Evolutionary conservation across 2,329 filamentous ascomycete species (phyloP).

Genomic region (Calonectria pauciramosa): DNA sequence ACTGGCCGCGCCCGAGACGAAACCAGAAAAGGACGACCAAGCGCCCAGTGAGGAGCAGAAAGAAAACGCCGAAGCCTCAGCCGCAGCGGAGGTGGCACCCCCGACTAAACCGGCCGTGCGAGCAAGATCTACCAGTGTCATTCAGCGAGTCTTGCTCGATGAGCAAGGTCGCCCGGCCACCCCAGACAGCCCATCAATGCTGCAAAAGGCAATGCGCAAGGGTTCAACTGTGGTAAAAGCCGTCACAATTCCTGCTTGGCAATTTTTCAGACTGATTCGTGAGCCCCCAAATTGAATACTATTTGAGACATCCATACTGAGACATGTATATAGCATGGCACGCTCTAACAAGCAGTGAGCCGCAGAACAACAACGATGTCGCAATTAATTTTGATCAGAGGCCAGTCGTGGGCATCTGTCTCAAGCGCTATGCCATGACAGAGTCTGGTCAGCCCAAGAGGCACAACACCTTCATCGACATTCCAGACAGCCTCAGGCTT

Average conservation of each 20-base stretch:
- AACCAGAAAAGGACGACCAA: conserved; percentile 1
- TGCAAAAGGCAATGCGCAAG: conserved; percentile 60
- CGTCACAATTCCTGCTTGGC: conserved; percentile 96
- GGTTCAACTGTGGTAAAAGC: conserved; percentile 76
- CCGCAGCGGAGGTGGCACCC: conserved; percentile 24
- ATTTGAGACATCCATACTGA: conserved; percentile 49
- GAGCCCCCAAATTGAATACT: conserved; percentile 53
- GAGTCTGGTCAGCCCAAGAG: conserved; percentile 77
- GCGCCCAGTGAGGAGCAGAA: background rate
- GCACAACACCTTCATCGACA: conserved; percentile 89
- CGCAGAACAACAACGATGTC: conserved; percentile 80
- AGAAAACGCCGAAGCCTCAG: background rate
- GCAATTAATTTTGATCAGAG: conserved; percentile 88
- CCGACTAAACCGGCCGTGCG: conserved; percentile 54
- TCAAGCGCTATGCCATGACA: conserved; percentile 87
- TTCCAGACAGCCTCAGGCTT: conserved; percentile 83
- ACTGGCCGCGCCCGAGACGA: conserved; percentile 5
- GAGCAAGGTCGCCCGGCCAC: conserved; percentile 61
- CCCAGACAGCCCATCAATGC: conserved; percentile 56
- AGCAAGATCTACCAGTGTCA: conserved; percentile 70
- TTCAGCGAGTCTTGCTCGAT: conserved; percentile 70
- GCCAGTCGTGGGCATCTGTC: conserved; percentile 90
- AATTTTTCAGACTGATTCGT: conserved; percentile 96
- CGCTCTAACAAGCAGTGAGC: conserved; percentile 68
- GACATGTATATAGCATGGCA: conserved; percentile 80